Base-by-base conservation (phyloP, 768 basidiomycete species). In the Panaeolus cyanescens region DNA sequence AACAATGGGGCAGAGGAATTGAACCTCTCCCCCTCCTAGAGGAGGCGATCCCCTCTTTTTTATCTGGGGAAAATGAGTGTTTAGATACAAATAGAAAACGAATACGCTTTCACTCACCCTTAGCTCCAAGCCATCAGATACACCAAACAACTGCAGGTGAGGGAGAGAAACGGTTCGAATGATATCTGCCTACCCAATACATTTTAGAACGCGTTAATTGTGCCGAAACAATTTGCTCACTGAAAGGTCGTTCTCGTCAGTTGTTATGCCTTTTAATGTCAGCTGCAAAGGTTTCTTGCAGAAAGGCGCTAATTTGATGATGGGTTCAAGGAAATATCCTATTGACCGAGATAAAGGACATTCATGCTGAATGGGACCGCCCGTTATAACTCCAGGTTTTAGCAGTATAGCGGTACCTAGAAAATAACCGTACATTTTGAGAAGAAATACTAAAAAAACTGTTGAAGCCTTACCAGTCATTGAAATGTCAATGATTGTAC, bases 11-110 rank as follows among this genome's bases (percentile, higher is more conserved):
- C 94, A 98, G n/a, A 93, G 73, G 70, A 99, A 96, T 61, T 96
- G 90, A 7, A 93, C 82, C 77, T 98, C 95, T 30, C 97, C 97
- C 4, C 97, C 97, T 15, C 97, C 97, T 25, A 83, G 80, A 3
- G 97, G 97, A 33, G 91, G 81, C 20, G 95, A 86, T 1, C 97
- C 97, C n/a, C 97, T 87, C 70, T 91, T 96, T 73, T 91, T 96
- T 59, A 99, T 97, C 91, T 95, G 60, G 61, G n/a, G 25, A 56
- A 55, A 20, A 22, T 39, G 59, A 34, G 66, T 39, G 55, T n/a
- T 54, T 28, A 32, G 13, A 59, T 9, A 32, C 42, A 20, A 39
- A 1, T 36, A 32, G 28, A n/a, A 4, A 34, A 28, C 36, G n/a
- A 58, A 34, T 54, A 9, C 45, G 34, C 13, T 58, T 13, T 12